Evolutionary conservation across 176 grass and related monocot genomes (phyloP).

Genomic region (Eremochloa ophiuroides): DNA sequence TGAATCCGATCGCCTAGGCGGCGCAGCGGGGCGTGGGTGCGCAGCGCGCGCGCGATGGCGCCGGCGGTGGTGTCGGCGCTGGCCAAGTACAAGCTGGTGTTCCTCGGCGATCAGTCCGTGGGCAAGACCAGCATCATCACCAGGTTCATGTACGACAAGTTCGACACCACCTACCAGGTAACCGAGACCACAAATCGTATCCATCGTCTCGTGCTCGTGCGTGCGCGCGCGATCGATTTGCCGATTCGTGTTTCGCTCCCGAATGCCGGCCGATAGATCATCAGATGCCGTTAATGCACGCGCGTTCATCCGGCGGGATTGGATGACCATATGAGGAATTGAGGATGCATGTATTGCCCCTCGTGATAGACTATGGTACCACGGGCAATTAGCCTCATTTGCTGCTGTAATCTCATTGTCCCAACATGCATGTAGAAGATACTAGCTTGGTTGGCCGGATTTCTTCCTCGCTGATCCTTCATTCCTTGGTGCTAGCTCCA

Average conservation of each 20-base stretch:
- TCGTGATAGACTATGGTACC: not conserved
- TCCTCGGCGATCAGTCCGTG: slow-evolving; percentile 86
- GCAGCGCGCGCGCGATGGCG: not conserved
- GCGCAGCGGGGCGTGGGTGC: not conserved
- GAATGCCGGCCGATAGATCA: not conserved
- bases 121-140: slow-evolving; percentile 97
- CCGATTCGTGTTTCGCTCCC: not conserved
- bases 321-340: not conserved
- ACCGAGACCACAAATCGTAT: not conserved
- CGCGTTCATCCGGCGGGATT: not conserved
- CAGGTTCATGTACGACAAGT: slow-evolving; percentile 97
- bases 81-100: slow-evolving; percentile 94
- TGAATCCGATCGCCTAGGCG: not conserved
- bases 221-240: not conserved
- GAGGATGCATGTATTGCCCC: not conserved
- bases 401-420: not conserved
- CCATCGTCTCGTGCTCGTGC: too few relatives aligned
- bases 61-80: slow-evolving; percentile 55
- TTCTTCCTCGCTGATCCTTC: not conserved
- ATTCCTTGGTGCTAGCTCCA: not conserved
- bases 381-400: not conserved
- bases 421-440: not conserved
- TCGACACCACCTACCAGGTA: slow-evolving; percentile 76
- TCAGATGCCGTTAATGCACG: not conserved
- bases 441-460: not conserved